phyloP scores from a whole-genome alignment of 2,329 filamentous ascomycete species.

The Colletotrichum coccodes region DNA sequence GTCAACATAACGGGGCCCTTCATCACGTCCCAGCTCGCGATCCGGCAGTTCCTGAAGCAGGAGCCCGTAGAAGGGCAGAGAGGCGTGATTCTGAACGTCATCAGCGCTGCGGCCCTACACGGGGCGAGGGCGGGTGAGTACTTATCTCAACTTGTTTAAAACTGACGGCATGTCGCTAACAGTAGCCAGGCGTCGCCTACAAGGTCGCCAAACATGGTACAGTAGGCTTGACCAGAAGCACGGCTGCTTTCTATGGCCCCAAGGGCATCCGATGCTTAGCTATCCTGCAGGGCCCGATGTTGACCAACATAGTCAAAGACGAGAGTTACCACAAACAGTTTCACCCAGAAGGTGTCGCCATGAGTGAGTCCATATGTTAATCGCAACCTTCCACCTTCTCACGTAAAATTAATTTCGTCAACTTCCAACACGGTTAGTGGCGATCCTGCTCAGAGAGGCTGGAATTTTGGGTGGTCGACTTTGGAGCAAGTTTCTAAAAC shows the following conservation, averaged over 20 bases:
- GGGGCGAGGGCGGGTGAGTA: slow-evolving; percentile 14
- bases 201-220: slow-evolving; percentile 64
- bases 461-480: slow-evolving; percentile 22
- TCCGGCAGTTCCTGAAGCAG: slow-evolving; percentile 57
- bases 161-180: neutral
- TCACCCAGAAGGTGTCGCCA: neutral
- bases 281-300: slow-evolving; percentile 61
- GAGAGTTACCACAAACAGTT: neutral
- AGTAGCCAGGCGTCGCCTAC: slow-evolving; percentile 56
- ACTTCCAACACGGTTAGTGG: slow-evolving; percentile 17
- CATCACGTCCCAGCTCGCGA: slow-evolving; percentile 60
- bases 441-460: neutral
- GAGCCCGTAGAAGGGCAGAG: slow-evolving; percentile 34
- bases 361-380: neutral
- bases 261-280: slow-evolving; percentile 55
- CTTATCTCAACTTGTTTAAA: neutral
- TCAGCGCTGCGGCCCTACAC: neutral
- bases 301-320: slow-evolving; percentile 58
- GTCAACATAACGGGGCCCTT: slow-evolving; percentile 68
- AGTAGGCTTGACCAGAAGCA: slow-evolving; percentile 65
- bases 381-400: neutral
- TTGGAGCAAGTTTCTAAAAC: slow-evolving; percentile 24
- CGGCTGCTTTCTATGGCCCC: slow-evolving; percentile 62
- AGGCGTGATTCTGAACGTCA: slow-evolving; percentile 37
- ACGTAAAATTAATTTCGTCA: neutral